Base-by-base conservation (phyloP, 345 rosid species). In the Cardamine resedifolia region DNA sequence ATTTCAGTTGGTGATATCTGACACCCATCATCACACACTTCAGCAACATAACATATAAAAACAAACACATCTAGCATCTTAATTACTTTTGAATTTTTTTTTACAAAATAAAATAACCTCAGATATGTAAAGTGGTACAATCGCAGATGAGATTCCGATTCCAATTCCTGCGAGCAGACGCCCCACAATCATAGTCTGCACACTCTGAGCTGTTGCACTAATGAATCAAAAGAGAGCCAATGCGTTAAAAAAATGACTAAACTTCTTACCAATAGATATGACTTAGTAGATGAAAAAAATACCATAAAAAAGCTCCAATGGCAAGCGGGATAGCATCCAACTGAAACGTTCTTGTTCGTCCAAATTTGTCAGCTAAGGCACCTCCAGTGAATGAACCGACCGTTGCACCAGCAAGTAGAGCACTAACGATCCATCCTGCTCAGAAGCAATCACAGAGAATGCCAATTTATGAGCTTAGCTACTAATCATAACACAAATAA, bases 1-100 rank as follows among this genome's bases (percentile, higher is more conserved):
- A 88, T 88, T 83, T 95, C 99, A 28, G 99, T 92, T 50, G 99
- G 98, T 45, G 99, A 95, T 73, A 95, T 92, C 99, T 95, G 81
- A 72, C 39, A 41, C 41, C 5, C 9, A 39, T 38, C 61, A 76
- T 27, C 61, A 57, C 38, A 70, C 47, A 23, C 62, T 39, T 79
- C 55, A 84, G 80, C 24, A 36, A 30, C 44, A 24, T 23, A 18
- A 18, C 27, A 47, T 11, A 20, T 27, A 24, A 56, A 10, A 38
- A 50, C n/a, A n/a, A n/a, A n/a, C n/a, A 28, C 0, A 50, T 56
- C 48, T n/a, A 20, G 30, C 28, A 48, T 70, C 27, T 39, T 5
- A n/a, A n/a, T n/a, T n/a, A n/a, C n/a, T n/a, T n/a, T n/a, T n/a
- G n/a, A n/a, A n/a, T n/a, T n/a, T n/a, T n/a, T n/a, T n/a, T n/a